These are phyloP conservation scores for Coriaria nepalensis DNA, from an alignment of 306 rosid genomes.

Conservation along the genomic window DNA sequence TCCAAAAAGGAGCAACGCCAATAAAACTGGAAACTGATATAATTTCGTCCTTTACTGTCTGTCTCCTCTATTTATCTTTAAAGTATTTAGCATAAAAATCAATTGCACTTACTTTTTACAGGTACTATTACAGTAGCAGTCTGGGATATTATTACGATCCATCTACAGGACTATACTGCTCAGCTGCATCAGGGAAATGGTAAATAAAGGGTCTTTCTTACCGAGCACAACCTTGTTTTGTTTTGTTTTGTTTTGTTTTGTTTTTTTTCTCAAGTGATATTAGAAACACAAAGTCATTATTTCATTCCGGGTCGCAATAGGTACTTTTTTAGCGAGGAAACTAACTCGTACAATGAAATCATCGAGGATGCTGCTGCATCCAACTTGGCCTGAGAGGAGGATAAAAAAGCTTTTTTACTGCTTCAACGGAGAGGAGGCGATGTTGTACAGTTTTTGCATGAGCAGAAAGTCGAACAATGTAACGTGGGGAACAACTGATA, in stretches of 20 bases:
- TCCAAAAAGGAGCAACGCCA: no score
- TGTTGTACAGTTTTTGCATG: constrained; percentile 1
- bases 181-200: constrained; percentile 61
- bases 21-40: no score
- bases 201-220: not conserved
- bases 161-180: constrained; percentile 31
- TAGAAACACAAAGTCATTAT: not conserved
- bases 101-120: constrained; percentile 17
- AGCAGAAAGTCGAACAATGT: not conserved
- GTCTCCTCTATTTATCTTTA: no score
- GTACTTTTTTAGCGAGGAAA: constrained; percentile 47
- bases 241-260: not conserved
- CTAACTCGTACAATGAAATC: constrained; percentile 44
- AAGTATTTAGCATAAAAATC: not conserved
- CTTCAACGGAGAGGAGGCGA: not conserved
- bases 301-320: constrained; percentile 3
- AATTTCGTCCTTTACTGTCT: no score
- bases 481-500: no score
- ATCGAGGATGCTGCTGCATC: constrained; percentile 30
- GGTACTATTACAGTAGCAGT: constrained; percentile 61
- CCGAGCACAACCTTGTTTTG: constrained; percentile 4
- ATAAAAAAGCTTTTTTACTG: constrained; percentile 5
- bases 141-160: constrained; percentile 28
- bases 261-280: not conserved
- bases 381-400: constrained; percentile 24